Evolutionary conservation across 148 eudicot species (phyloP).

Genomic region (Fallopia convolvulus): DNA sequence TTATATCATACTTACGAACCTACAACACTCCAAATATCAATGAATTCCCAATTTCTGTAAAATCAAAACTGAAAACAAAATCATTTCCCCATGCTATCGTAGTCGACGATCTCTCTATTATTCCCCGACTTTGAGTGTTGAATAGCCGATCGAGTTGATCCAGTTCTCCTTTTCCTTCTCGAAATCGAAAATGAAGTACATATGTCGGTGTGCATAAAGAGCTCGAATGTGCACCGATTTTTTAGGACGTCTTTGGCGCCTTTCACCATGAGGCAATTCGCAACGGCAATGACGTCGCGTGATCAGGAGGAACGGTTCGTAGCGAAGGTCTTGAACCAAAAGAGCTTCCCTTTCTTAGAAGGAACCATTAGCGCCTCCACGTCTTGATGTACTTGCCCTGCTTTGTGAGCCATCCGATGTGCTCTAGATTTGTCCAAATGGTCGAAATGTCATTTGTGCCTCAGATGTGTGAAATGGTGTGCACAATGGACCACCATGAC

Average conservation of each 20-base stretch:
- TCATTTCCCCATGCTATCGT: slow-evolving; percentile 19
- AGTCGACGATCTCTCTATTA: slow-evolving; percentile 55
- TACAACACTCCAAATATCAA: neutral
- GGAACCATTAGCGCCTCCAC: slow-evolving; percentile 90
- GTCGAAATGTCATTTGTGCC: no score
- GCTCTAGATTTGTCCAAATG: slow-evolving; percentile 62
- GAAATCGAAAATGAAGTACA: slow-evolving; percentile 85
- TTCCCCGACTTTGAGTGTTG: slow-evolving; percentile 75
- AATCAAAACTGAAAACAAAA: neutral
- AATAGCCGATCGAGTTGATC: slow-evolving; percentile 86
- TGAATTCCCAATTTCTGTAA: neutral
- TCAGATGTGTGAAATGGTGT: no score
- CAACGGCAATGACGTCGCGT: slow-evolving; percentile 73
- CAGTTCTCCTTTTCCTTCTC: slow-evolving; percentile 93
- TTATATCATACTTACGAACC: neutral
- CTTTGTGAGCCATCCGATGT: slow-evolving; percentile 79
- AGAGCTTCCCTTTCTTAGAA: slow-evolving; percentile 79
- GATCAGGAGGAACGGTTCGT: slow-evolving; percentile 50
- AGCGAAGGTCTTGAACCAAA: slow-evolving; percentile 80
- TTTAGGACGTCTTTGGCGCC: slow-evolving; percentile 83
- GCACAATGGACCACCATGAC: no score
- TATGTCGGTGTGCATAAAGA: slow-evolving; percentile 59
- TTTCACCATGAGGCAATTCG: slow-evolving; percentile 65
- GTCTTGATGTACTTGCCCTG: slow-evolving; percentile 97
- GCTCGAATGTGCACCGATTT: slow-evolving; percentile 69